Evolutionary conservation across 208 protist species (phyloP).

Genomic region (Trypanosoma scelopori): DNA sequence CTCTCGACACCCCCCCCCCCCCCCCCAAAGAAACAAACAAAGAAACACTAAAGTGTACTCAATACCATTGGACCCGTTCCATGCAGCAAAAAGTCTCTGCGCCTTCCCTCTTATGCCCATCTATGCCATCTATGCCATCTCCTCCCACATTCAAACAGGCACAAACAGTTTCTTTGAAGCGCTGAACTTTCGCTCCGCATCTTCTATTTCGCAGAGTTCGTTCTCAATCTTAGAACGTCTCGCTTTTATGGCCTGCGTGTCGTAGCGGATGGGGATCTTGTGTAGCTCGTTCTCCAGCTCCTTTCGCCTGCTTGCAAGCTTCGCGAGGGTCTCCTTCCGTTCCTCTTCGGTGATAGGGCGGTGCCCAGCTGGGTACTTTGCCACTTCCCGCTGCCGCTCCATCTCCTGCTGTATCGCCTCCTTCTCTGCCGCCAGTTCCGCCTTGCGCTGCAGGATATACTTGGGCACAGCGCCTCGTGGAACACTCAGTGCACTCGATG

Average conservation of each 20-base stretch:
- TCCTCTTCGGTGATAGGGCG: slow-evolving; percentile 80
- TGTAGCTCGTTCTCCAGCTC: slow-evolving; percentile 82
- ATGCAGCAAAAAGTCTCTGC: too few relatives aligned
- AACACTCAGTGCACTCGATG: slow-evolving; percentile 1
- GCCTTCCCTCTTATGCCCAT: too few relatives aligned
- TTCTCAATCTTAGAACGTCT: slow-evolving; percentile 60
- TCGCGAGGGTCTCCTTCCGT: slow-evolving; percentile 58
- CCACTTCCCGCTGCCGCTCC: slow-evolving; percentile 53
- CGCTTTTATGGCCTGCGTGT: slow-evolving; percentile 72
- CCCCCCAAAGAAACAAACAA: slow-evolving; percentile 10
- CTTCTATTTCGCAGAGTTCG: slow-evolving; percentile 74
- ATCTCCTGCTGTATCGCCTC: slow-evolving; percentile 50
- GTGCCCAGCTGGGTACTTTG: slow-evolving; percentile 76
- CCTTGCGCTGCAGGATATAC: slow-evolving; percentile 82
- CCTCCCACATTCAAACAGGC: slow-evolving; percentile 44
- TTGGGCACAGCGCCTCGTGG: slow-evolving; percentile 58
- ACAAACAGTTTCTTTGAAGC: slow-evolving; percentile 71
- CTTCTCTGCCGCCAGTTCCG: slow-evolving; percentile 77
- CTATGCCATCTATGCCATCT: too few relatives aligned
- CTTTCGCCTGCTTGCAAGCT: slow-evolving; percentile 45
- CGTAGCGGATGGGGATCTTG: slow-evolving; percentile 83
- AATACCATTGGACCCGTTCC: too few relatives aligned
- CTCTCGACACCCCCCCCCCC: too few relatives aligned
- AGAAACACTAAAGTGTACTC: too few relatives aligned
- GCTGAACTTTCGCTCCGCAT: slow-evolving; percentile 59